Percentiles rank a stretch among this genome's conserved stretches.
phyloP scores from a whole-genome alignment of 345 rosid genomes.

The Jatropha curcas region DNA sequence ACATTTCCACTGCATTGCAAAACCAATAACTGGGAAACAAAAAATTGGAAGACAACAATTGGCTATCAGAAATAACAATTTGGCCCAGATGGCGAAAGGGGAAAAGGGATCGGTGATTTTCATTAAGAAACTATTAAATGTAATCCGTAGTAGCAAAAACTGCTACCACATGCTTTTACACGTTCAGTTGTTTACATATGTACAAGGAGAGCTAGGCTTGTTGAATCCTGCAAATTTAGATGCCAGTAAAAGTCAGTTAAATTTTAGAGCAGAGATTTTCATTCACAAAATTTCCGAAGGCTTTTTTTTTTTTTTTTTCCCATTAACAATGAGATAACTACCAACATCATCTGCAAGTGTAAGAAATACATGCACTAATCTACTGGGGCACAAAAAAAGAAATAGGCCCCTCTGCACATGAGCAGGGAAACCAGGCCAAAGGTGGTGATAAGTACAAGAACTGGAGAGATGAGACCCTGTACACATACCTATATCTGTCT shows the following conservation, averaged over 20 bases:
- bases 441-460: constrained; percentile 28
- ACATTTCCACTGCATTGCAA: too few relatives aligned
- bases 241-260: constrained; percentile 10
- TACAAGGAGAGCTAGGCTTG: constrained; percentile 4
- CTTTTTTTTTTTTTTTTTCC: constrained; percentile 24
- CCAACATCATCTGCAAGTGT: constrained; percentile 45
- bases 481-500: constrained; percentile 61
- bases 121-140: too few relatives aligned
- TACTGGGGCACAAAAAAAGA: constrained; percentile 42
- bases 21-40: too few relatives aligned
- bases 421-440: constrained; percentile 28
- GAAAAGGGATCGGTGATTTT: too few relatives aligned
- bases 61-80: too few relatives aligned
- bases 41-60: too few relatives aligned
- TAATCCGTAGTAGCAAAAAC: too few relatives aligned
- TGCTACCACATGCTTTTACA: background rate
- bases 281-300: constrained; percentile 57
- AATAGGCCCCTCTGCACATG: constrained; percentile 26
- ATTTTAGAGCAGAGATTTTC: constrained; percentile 13
- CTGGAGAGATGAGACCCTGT: constrained; percentile 50
- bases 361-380: constrained; percentile 53
- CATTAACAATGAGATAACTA: constrained; percentile 31
- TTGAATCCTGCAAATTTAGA: constrained; percentile 7
- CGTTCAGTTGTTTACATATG: background rate
- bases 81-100: too few relatives aligned